These are phyloP conservation scores for Monascus ruber DNA, from an alignment of 2,329 filamentous ascomycete species.

Conservation along the genomic window DNA sequence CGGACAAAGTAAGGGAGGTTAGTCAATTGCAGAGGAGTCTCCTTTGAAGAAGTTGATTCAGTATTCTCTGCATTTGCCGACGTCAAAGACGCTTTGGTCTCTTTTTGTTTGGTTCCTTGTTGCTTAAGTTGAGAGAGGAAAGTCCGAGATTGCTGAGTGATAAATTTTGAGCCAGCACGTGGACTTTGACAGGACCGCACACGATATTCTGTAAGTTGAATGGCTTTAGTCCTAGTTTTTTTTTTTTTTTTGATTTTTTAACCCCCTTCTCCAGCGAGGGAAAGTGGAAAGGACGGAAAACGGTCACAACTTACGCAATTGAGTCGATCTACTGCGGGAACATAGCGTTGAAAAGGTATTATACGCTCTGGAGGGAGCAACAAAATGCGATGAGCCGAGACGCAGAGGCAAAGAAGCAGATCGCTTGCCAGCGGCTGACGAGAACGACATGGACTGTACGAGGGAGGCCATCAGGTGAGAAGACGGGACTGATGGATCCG, in stretches of 20 bases:
- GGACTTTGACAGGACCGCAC: conserved; percentile 11
- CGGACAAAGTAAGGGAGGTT: conserved; percentile 57
- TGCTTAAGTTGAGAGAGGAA: conserved; percentile 28
- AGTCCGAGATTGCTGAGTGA: conserved; percentile 21
- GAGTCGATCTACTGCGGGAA: conserved; percentile 14
- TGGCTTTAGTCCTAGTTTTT: not conserved
- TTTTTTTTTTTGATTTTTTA: not conserved
- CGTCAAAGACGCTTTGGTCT: conserved; percentile 11
- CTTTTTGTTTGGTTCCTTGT: conserved; percentile 24
- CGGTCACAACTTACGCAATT: conserved; percentile 18
- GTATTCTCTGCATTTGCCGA: conserved; percentile 8
- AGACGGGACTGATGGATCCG: not conserved
- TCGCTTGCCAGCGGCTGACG: conserved; percentile 25
- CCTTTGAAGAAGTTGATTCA: conserved; percentile 2
- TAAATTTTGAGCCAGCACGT: conserved; percentile 6
- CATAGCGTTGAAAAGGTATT: conserved; percentile 20
- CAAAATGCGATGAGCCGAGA: conserved; percentile 15
- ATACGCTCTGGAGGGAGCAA: conserved; percentile 18
- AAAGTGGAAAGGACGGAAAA: conserved; percentile 3
- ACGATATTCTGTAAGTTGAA: conserved; percentile 12
- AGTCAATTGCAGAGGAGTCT: conserved; percentile 21
- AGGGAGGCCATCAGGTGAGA: conserved; percentile 19
- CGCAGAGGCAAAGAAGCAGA: conserved; percentile 17
- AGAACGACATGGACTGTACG: conserved; percentile 18
- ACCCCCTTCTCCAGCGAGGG: no score